These are phyloP conservation scores for rapeseed (Brassica napus) DNA, from an alignment of 345 rosid species.

Conservation along the genomic window Da-Ae NC_063447.1:42635001-42635500, in stretches of 20 bases:
- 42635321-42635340: not conserved
- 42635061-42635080: not conserved
- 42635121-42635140: not conserved
- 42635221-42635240: not conserved
- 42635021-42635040: not conserved
- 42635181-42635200: not conserved
- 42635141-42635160: not conserved
- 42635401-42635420: too few relatives aligned
- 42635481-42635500: too few relatives aligned
- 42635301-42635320: not conserved
- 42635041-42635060: not conserved
- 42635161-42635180: not conserved
- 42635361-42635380: too few relatives aligned
- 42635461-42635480: too few relatives aligned
- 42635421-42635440: too few relatives aligned
- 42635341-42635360: not conserved
- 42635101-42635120: not conserved
- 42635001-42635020: not conserved
- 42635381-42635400: too few relatives aligned
- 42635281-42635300: not conserved
- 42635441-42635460: too few relatives aligned
- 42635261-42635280: not conserved
- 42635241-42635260: not conserved
- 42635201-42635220: not conserved
- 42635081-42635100: not conserved